Base-by-base conservation (phyloP, 2,329 filamentous ascomycete species). In the Neonectria coccinea region DNA sequence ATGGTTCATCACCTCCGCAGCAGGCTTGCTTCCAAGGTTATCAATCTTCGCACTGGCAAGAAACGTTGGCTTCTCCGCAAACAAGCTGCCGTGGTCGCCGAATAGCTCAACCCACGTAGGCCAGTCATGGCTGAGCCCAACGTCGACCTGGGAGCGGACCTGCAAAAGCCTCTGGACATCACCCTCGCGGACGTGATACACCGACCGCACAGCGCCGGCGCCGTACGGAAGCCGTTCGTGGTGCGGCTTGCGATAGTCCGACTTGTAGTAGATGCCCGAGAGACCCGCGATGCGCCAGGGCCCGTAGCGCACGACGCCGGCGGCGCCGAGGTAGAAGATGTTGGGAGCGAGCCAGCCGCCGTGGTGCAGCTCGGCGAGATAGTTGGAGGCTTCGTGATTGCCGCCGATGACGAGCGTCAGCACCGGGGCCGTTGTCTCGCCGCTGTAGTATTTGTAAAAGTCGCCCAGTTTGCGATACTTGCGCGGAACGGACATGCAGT, bases 61-160 rank as follows among this genome's bases (percentile, higher is more conserved):
- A 69, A 97, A 95, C 71, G 89, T 84, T 1, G 85, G 85, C 81
- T 98, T 97, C 75, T 83, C 85, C 16, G 81, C 82, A 76, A 93
- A 97, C 1, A 98, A 81, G 25, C 81, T 79, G 42, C 84, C 79
- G 50, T 85, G 80, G 74, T 97, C 85, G 6, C 96, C 95, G 68
- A 89, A 86, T 75, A 88, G 89, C 79, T 97, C 95, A 57, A 98
- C 87, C 1, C 86, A 89, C 48, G 90, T 87, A 1, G 96, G 95
- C 95, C 95, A 99, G 80, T 99, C 95, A 76, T 99, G 95, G 70
- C 94, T 97, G 56, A 98, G 79, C 3, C 93, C 93, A 54, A 98
- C 83, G 71, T 98, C 95, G 39, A 97, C 89, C 73, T 96, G 94
- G 22, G 91, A 92, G 12, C 88, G 86, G 27, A 97, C 73, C 72